Percentiles rank a stretch among this genome's conserved stretches.
phyloP scores from a whole-genome alignment of 1,284 basidiomycete genomes.

The Ceratobasidium sp. region DNA sequence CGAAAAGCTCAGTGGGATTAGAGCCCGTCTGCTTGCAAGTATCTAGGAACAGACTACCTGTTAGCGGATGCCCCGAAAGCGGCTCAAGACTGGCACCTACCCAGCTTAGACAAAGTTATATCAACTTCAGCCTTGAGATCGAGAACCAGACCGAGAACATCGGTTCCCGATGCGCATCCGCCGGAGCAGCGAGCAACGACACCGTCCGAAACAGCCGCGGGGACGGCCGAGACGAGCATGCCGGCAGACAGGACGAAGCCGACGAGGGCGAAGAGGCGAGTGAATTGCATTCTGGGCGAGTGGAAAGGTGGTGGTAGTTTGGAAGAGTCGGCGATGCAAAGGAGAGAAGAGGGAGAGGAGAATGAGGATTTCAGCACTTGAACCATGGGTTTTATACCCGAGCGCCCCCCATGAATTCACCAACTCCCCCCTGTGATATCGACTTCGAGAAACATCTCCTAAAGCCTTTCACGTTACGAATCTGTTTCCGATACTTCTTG shows the following conservation, averaged over 20 bases:
- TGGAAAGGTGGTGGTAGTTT: background rate
- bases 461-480: too few species aligned
- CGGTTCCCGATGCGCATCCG: constrained; percentile 13
- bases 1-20: constrained; percentile 17
- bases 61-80: background rate
- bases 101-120: constrained; percentile 18
- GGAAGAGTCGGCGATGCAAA: background rate
- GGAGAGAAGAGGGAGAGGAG: background rate
- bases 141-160: constrained; percentile 2
- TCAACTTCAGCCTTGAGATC: constrained; percentile 14
- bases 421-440: too few species aligned
- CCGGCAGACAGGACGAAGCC: constrained; percentile 22
- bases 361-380: background rate
- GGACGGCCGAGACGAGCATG: background rate
- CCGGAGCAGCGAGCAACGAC: constrained; percentile 15
- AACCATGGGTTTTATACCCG: constrained; percentile 3
- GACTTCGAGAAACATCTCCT: too few species aligned
- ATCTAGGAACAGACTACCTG: background rate
- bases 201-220: constrained; percentile 3
- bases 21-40: constrained; percentile 5
- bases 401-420: background rate
- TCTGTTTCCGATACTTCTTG: too few species aligned
- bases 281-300: constrained; percentile 25
- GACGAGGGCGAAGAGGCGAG: constrained; percentile 21
- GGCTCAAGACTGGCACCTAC: background rate